Conservation (phyloP, 2,329 filamentous ascomycete species). For the Knufia petricola region DNA sequence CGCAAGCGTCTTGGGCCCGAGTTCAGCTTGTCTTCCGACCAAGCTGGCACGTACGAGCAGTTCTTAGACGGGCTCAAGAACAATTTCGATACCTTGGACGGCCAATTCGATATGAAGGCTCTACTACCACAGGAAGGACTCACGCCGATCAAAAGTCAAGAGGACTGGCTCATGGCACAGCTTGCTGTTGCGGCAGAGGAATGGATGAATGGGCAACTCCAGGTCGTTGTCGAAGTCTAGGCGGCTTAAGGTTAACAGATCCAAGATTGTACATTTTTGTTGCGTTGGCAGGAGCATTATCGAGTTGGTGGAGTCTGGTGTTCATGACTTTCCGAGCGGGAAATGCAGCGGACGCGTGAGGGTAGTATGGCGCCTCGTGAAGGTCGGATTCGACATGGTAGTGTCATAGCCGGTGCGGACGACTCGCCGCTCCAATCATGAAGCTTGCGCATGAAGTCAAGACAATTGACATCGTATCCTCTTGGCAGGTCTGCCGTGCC, state of each 20-base stretch:
- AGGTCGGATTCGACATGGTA: too few relatives aligned
- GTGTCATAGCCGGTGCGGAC: too few relatives aligned
- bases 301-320: background rate
- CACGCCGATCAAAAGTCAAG: conserved; percentile 30
- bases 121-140: conserved; percentile 35
- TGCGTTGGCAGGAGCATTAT: background rate
- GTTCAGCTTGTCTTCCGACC: conserved; percentile 16
- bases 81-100: conserved; percentile 12
- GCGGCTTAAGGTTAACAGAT: background rate
- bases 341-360: too few relatives aligned
- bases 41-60: conserved; percentile 14
- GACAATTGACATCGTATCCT: too few relatives aligned
- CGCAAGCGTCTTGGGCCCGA: conserved; percentile 18
- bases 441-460: too few relatives aligned
- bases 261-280: background rate
- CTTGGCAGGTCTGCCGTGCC: too few relatives aligned
- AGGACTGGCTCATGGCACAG: conserved; percentile 38
- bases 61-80: conserved; percentile 16
- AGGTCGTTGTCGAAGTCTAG: conserved; percentile 33
- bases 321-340: background rate
- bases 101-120: conserved; percentile 26
- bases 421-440: too few relatives aligned
- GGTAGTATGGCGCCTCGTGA: too few relatives aligned
- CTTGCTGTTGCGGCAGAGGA: conserved; percentile 34
- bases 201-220: conserved; percentile 39